A percentile compares a stretch with the other conserved stretches of the same genome.
phyloP scores from a whole-genome alignment of 2,329 filamentous ascomycete genomes.

The Alternaria hordeiaustralica region DNA sequence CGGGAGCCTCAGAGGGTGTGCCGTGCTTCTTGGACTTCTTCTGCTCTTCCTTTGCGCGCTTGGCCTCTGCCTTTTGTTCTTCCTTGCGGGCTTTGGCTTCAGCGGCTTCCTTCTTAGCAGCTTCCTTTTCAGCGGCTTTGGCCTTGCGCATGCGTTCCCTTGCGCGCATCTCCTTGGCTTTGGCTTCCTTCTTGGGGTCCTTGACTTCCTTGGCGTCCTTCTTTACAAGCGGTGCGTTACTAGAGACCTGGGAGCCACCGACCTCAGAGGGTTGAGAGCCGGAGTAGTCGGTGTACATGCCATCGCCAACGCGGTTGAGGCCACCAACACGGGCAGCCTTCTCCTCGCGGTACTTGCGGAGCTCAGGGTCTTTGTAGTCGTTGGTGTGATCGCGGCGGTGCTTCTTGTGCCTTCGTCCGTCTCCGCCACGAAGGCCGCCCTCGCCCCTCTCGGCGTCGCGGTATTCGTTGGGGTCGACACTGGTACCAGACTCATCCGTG shows the following conservation, averaged over 20 bases:
- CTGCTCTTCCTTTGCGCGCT: slow-evolving; percentile 50
- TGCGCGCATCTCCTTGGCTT: slow-evolving; percentile 46
- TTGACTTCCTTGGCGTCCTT: slow-evolving; percentile 46
- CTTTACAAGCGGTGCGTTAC: slow-evolving; percentile 52
- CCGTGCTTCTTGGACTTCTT: slow-evolving; percentile 52
- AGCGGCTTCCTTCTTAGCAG: slow-evolving; percentile 39
- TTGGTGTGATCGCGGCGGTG: slow-evolving; percentile 62
- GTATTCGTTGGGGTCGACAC: slow-evolving; percentile 51
- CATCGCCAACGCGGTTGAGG: slow-evolving; percentile 82
- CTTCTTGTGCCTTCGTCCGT: slow-evolving; percentile 51
- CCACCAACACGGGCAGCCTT: slow-evolving; percentile 86
- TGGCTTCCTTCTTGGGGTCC: slow-evolving; percentile 49
- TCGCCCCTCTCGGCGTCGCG: slow-evolving; percentile 51
- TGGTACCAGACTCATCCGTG: slow-evolving; percentile 55
- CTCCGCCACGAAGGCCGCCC: slow-evolving; percentile 50
- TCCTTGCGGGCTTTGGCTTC: slow-evolving; percentile 55
- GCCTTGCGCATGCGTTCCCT: slow-evolving; percentile 62
- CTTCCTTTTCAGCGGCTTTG: slow-evolving; percentile 48
- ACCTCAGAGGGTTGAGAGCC: slow-evolving; percentile 68
- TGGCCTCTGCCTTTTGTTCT: slow-evolving; percentile 45
- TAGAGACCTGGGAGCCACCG: slow-evolving; percentile 52
- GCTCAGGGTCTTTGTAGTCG: slow-evolving; percentile 62
- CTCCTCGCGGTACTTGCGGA: slow-evolving; percentile 85
- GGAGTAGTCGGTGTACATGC: slow-evolving; percentile 79
- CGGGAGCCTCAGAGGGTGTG: slow-evolving; percentile 38